phyloP scores from a whole-genome alignment of 371 early-diverging fungal genomes.

The Rhizopus microsporus region DNA sequence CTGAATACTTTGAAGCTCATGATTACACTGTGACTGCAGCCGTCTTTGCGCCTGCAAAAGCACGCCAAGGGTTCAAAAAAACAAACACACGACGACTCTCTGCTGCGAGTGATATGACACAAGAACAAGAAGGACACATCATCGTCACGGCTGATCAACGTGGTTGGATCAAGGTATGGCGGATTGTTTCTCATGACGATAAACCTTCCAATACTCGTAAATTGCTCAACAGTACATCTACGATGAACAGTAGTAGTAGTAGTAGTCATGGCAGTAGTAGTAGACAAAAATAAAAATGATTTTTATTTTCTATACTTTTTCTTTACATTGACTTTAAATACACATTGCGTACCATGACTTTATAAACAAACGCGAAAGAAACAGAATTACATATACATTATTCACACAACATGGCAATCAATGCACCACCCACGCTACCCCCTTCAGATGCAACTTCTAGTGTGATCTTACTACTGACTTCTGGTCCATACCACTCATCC shows the following conservation, averaged over 20 bases:
- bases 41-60: conserved; percentile 62
- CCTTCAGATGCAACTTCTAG: conserved; percentile 48
- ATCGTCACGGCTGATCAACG: conserved; percentile 60
- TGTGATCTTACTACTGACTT: conserved; percentile 27
- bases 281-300: no score
- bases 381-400: conserved; percentile 1
- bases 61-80: conserved; percentile 53
- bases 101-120: conserved; percentile 14
- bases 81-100: conserved; percentile 19
- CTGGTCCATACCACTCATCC: conserved; percentile 41
- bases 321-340: not conserved
- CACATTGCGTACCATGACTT: not conserved
- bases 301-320: not conserved
- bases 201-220: conserved; percentile 6
- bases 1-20: conserved; percentile 52
- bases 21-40: conserved; percentile 57
- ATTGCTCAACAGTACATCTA: not conserved
- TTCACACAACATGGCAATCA: conserved; percentile 50
- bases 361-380: not conserved
- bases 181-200: conserved; percentile 46
- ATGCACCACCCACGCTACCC: conserved; percentile 49
- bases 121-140: conserved; percentile 53
- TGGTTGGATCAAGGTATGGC: conserved; percentile 65
- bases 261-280: no score
- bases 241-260: not conserved